Percentiles rank a stretch among this genome's conserved stretches.
Evolutionary conservation across 345 rosid species (phyloP).

Genomic region (Jatropha curcas): DNA sequence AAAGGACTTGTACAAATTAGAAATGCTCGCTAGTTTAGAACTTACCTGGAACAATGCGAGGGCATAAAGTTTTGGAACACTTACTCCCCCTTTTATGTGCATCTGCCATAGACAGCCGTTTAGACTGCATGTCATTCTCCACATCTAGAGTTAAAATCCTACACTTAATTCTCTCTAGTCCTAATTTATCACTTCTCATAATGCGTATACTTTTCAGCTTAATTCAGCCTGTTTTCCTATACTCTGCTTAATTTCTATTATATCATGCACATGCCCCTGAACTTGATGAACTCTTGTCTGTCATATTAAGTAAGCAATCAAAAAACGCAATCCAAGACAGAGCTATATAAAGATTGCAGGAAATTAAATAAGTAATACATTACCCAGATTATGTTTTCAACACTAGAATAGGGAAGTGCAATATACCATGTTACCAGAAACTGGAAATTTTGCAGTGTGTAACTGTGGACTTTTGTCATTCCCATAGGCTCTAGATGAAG

Average conservation of each 20-base stretch:
- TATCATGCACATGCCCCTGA: background rate
- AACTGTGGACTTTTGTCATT: slow-evolving; percentile 14
- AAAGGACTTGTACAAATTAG: too few relatives aligned
- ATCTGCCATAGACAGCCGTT: background rate
- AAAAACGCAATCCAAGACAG: background rate
- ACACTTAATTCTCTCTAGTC: background rate
- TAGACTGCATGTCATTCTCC: background rate
- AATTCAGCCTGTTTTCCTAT: background rate
- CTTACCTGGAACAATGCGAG: too few relatives aligned
- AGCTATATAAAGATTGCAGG: background rate
- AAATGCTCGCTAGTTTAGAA: background rate
- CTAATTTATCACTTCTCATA: background rate
- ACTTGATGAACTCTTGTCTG: slow-evolving; percentile 8
- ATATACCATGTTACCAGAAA: background rate
- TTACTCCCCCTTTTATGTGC: too few relatives aligned
- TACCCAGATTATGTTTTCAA: background rate
- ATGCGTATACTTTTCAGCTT: background rate
- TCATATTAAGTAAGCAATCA: background rate
- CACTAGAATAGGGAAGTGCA: background rate
- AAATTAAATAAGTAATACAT: background rate
- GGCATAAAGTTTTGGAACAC: too few relatives aligned
- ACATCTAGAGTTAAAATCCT: background rate
- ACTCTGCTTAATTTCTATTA: background rate
- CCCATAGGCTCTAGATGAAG: slow-evolving; percentile 74
- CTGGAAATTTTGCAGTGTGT: background rate